phyloP scores from a whole-genome alignment of 192 early-diverging fungal genomes.

The Geosiphon pyriformis region DNA sequence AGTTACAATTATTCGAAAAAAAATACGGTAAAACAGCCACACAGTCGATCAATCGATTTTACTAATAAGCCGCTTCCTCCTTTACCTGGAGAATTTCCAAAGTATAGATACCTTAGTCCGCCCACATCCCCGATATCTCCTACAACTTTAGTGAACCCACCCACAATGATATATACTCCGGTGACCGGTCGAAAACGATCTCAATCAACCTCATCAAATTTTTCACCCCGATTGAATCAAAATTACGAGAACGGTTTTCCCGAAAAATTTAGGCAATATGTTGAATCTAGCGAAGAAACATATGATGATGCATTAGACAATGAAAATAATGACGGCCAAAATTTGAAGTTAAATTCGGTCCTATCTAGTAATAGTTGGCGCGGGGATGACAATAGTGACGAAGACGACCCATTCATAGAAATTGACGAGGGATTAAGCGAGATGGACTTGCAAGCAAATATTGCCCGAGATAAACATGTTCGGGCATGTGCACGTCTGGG shows the following conservation, averaged over 20 bases:
- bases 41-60: too few species aligned
- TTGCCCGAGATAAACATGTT: slow-evolving; percentile 40
- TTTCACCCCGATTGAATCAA: background rate
- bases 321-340: slow-evolving; percentile 18
- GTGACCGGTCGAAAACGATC: too few species aligned
- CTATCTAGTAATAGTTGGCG: slow-evolving; percentile 42
- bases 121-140: background rate
- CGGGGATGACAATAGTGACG: slow-evolving; percentile 40
- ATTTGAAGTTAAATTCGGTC: slow-evolving; percentile 31
- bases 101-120: background rate
- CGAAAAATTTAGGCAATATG: slow-evolving; percentile 12
- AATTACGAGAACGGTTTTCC: background rate
- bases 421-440: slow-evolving; percentile 48
- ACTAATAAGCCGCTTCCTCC: background rate
- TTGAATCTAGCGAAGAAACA: slow-evolving; percentile 15
- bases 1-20: background rate
- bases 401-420: slow-evolving; percentile 46
- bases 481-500: slow-evolving; percentile 29
- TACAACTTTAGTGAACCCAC: background rate
- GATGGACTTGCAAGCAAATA: slow-evolving; percentile 43
- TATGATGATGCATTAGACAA: slow-evolving; percentile 19
- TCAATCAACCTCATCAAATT: background rate
- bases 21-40: background rate
- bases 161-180: too few species aligned
- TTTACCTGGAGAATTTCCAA: background rate